Base-by-base conservation (phyloP, 1,284 basidiomycete genomes). In the Jaminaea rosea region DNA sequence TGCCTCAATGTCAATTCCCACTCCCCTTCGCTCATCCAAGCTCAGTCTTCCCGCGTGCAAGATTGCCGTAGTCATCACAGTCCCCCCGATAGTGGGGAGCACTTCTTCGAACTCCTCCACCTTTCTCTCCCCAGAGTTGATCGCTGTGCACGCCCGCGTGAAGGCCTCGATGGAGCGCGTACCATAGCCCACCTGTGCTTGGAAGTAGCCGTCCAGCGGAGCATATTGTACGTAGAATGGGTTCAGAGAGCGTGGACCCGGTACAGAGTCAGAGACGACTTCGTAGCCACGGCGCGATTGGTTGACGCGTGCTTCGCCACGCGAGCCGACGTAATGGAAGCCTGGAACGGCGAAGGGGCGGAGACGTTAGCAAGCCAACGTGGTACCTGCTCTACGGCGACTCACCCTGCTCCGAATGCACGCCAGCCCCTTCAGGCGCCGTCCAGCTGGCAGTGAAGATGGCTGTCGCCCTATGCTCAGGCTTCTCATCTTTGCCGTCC, bases 141-240 rank as follows among this genome's bases (percentile, higher is more conserved):
- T 87, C 8, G 42, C 41, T 11, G 56, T 59, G 53, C 58, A 60
- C 0, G 58, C 63, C 5, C 85, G 86, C 72, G 92, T 79, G 75
- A 93, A 93, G 77, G 88, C 91, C 76, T 92, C 89, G 64, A 93
- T 85, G 17, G 87, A 90, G 62, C 91, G 79, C 74, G 93, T 79
- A 82, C 65, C 90, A 75, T 93, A 94, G 4, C 89, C 90, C 53
- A 84, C 82, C 76, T 92, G 89, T 31, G 88, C 88, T 66, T 92
- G 88, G 71, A 93, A 93, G 77, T 87, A 86, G 11, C 90, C 90
- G 53, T 82, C 85, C 75, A 87, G 86, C 0, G 88, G 88, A 46
- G 88, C 86, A 76, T 93, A 93, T 71, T 91, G 89, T 85, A 91
- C 90, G 77, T 91, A 91, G 82, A 92, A 92, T 17, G 88, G 87